These are phyloP conservation scores for Solanum aculeatissimum DNA, from an alignment of 305 asterid genomes.

Conservation along the genomic window DNA sequence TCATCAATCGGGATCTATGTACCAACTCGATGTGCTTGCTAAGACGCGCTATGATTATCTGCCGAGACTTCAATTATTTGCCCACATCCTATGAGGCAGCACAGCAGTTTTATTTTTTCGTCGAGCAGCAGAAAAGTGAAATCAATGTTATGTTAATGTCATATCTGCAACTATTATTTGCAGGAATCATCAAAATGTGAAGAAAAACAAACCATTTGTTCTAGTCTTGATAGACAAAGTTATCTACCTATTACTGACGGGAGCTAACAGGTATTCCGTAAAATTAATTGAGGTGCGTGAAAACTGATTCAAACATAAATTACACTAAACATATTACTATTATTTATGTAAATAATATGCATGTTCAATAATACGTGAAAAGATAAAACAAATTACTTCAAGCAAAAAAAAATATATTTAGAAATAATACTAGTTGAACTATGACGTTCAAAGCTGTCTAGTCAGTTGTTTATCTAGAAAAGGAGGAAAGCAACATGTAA, in stretches of 20 bases:
- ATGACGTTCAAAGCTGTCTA: background rate
- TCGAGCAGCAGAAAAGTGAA: background rate
- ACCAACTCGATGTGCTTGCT: background rate
- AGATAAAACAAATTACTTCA: background rate
- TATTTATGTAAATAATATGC: background rate
- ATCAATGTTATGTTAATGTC: background rate
- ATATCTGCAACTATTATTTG: no score
- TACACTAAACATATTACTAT: no score
- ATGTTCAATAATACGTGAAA: background rate
- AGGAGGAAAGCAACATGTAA: background rate
- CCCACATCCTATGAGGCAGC: background rate
- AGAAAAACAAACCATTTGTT: no score
- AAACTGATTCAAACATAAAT: no score
- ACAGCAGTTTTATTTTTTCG: background rate
- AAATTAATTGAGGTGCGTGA: no score
- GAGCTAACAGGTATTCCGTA: no score
- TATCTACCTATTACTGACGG: no score
- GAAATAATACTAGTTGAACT: background rate
- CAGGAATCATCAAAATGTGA: no score
- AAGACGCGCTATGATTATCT: background rate
- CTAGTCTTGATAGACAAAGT: no score
- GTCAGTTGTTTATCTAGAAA: background rate
- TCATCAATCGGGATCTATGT: background rate
- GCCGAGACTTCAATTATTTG: background rate
- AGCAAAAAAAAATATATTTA: background rate